Evolutionary conservation across 108 stramenopile species (phyloP).

Genomic region (Stephanodiscus minutulus): DNA sequence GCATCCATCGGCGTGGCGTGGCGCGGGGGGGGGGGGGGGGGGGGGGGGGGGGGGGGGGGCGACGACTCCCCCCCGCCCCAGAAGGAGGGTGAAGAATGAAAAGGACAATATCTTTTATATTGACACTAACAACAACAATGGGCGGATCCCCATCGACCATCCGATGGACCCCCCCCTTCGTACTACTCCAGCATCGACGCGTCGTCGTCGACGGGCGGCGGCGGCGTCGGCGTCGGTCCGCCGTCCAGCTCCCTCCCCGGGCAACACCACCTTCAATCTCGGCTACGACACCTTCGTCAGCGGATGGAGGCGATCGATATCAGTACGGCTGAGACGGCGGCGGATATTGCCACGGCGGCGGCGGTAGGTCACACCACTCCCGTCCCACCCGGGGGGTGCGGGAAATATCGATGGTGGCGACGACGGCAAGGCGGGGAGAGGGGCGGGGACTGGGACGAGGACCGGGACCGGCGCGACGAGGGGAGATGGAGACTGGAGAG

Average conservation of each 20-base stretch:
- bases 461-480: background rate
- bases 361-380: background rate
- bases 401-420: background rate
- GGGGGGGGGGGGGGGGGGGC: too few species aligned
- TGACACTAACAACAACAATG: too few species aligned
- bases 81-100: too few species aligned
- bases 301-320: constrained; percentile 5
- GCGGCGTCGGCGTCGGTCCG: background rate
- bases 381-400: background rate
- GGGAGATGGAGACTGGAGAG: constrained; percentile 11
- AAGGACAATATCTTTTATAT: too few species aligned
- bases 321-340: background rate
- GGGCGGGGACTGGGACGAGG: background rate
- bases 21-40: too few species aligned
- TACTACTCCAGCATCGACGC: background rate
- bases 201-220: background rate
- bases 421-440: background rate
- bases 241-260: background rate
- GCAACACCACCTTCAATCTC: background rate
- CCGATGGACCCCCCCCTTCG: constrained; percentile 9
- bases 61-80: too few species aligned
- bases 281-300: background rate
- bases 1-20: too few species aligned
- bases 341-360: background rate
- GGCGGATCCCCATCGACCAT: constrained; percentile 7